These are phyloP conservation scores for Conticribra weissflogii DNA, from an alignment of 108 stramenopile species.

Conservation along the genomic window DNA sequence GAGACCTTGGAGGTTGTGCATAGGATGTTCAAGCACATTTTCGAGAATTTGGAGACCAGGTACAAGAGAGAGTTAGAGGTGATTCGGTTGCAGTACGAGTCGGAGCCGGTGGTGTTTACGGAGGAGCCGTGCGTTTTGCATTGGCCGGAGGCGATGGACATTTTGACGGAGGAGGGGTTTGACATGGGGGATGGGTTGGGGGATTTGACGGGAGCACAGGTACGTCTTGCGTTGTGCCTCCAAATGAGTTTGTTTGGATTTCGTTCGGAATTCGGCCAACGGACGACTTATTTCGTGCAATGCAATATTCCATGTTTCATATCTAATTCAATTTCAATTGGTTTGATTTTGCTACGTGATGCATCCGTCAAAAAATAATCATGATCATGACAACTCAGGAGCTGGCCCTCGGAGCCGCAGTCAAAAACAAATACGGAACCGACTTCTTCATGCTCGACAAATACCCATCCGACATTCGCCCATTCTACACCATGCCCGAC, in stretches of 20 bases:
- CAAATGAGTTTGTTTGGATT: too few species aligned
- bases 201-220: conserved; percentile 88
- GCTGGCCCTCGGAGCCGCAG: conserved; percentile 86
- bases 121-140: conserved; percentile 95
- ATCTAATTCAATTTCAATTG: conserved; percentile 2
- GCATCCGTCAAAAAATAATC: background rate
- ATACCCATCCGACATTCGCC: conserved; percentile 90
- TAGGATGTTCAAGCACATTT: conserved; percentile 94
- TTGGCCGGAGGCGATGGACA: conserved; percentile 96
- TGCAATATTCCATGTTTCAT: too few species aligned
- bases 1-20: conserved; percentile 94
- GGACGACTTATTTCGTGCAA: too few species aligned
- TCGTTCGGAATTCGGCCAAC: too few species aligned
- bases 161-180: conserved; percentile 74
- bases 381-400: conserved; percentile 52
- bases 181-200: conserved; percentile 89
- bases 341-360: background rate
- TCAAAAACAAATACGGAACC: conserved; percentile 93
- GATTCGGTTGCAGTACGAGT: conserved; percentile 91
- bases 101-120: conserved; percentile 90
- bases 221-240: too few species aligned
- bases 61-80: conserved; percentile 81
- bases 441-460: conserved; percentile 98
- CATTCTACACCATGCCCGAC: conserved; percentile 98
- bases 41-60: conserved; percentile 87